Conservation (phyloP, 352 stramenopile species). For the Globisporangium lucens region DNA sequence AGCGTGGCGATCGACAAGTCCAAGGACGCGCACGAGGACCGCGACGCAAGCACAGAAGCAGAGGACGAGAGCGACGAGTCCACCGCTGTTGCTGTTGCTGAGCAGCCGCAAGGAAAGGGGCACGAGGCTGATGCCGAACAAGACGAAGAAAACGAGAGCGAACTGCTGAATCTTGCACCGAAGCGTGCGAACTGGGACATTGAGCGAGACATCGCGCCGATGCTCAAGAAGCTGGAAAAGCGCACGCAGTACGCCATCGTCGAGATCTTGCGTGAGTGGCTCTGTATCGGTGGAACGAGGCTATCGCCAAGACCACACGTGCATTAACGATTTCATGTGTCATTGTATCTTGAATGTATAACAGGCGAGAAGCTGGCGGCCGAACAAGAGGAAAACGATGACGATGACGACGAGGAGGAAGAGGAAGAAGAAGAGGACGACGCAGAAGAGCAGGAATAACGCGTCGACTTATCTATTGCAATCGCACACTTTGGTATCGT, state of each 20-base stretch:
- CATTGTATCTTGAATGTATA: background rate
- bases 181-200: constrained; percentile 89
- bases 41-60: background rate
- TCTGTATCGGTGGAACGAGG: background rate
- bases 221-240: constrained; percentile 85
- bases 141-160: constrained; percentile 52
- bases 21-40: constrained; percentile 8
- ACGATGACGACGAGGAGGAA: constrained; percentile 53
- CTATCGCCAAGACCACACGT: background rate
- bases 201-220: constrained; percentile 80
- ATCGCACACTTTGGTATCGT: constrained; percentile 5
- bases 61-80: constrained; percentile 14
- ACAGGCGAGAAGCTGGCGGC: constrained; percentile 80
- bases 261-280: constrained; percentile 75
- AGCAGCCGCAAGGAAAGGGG: constrained; percentile 19
- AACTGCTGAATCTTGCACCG: constrained; percentile 70
- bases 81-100: background rate
- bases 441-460: constrained; percentile 21
- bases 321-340: background rate
- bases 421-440: constrained; percentile 49
- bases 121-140: constrained; percentile 22
- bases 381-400: constrained; percentile 57
- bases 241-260: constrained; percentile 85
- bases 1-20: constrained; percentile 16
- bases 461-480: constrained; percentile 7